Base-by-base conservation (phyloP, 129 eudicot species). In the Helianthus tuberosus region DNA sequence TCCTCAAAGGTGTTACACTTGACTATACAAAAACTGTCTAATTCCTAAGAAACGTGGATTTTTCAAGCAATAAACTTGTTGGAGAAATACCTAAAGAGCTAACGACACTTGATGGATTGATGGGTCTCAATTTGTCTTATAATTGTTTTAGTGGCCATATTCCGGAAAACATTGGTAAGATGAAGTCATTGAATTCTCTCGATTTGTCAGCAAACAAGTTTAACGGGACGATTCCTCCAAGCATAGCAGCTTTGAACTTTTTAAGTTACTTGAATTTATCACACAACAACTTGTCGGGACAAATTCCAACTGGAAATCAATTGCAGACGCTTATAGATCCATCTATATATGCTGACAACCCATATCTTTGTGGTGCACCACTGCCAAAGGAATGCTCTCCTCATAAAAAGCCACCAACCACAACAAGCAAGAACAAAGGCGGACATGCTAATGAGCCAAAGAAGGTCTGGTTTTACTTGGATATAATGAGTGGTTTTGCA, bases 291-390 rank as follows among this genome's bases (percentile, higher is more conserved):
- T 54, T 78, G 3, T 73, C 67, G 0, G 81, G 85, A 27, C 52
- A 50, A 51, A 80, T 80, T 16, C 84, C 73, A 8, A 25, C 51
- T 5, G 73, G 80, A 1, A 59, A 53, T 5, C 84, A 74, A 47
- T 54, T 80, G 16, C 84, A 74, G 23, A 63, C 57, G 11, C 72
- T 80, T n/a, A 38, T 8, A 2, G 61, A 75, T 63, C 77, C 77
- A 10, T 46, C 81, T 0, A 69, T 64, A 6, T 75, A 35, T 55
- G 38, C 8, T 3, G 81, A 74, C 16, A 75, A 81, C 48, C 47
- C 3, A 43, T n/a, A 38, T 3, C 68, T 81, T 0, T 81, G 78
- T 75, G 81, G 85, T 11, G 69, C 66, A 16, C 86, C 82, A 4
- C 44, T 77, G 54, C 15, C 70, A n/a, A 46, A 57, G 13, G 53